Evolutionary conservation across 1,284 basidiomycete species (phyloP).

Genomic region (Naganishia sp.): DNA sequence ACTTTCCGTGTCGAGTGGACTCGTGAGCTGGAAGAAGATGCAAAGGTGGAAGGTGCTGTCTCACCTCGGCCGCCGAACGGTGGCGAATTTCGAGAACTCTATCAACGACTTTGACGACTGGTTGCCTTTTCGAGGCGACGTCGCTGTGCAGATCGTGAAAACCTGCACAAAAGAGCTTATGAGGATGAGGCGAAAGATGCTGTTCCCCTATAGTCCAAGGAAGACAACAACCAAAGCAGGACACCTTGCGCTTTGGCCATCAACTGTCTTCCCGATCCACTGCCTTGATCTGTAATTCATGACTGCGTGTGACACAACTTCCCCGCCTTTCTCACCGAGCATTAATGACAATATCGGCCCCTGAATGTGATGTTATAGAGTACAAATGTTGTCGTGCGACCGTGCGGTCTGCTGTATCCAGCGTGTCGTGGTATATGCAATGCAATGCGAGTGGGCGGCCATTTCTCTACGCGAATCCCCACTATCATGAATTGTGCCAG

Average conservation of each 20-base stretch:
- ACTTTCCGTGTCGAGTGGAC: not conserved
- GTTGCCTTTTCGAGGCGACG: too few relatives aligned
- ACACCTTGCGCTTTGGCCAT: too few relatives aligned
- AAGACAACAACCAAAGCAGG: too few relatives aligned
- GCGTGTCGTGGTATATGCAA: constrained; percentile 16
- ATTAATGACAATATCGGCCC: not conserved
- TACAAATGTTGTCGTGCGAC: constrained; percentile 23
- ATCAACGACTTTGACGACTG: too few relatives aligned
- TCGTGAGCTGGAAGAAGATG: constrained; percentile 17
- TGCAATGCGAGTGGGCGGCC: not conserved
- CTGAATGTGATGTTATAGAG: constrained; percentile 14
- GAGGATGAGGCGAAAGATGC: too few relatives aligned
- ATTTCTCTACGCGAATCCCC: not conserved
- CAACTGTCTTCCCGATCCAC: too few relatives aligned
- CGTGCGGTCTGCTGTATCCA: constrained; percentile 1
- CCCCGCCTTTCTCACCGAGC: too few relatives aligned
- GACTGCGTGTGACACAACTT: too few relatives aligned
- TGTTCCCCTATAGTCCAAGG: too few relatives aligned
- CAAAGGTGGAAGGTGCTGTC: constrained; percentile 25
- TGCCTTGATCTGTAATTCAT: too few relatives aligned
- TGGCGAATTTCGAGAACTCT: not conserved
- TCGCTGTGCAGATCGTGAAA: too few relatives aligned
- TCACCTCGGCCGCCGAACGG: constrained; percentile 11
- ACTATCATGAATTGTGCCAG: not conserved
- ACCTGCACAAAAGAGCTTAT: too few relatives aligned